A percentile compares a stretch with the other conserved stretches of the same genome.
These are phyloP conservation scores for Sclerotinia spermophila DNA, from an alignment of 2,329 filamentous ascomycete species.

Conservation along the genomic window DNA sequence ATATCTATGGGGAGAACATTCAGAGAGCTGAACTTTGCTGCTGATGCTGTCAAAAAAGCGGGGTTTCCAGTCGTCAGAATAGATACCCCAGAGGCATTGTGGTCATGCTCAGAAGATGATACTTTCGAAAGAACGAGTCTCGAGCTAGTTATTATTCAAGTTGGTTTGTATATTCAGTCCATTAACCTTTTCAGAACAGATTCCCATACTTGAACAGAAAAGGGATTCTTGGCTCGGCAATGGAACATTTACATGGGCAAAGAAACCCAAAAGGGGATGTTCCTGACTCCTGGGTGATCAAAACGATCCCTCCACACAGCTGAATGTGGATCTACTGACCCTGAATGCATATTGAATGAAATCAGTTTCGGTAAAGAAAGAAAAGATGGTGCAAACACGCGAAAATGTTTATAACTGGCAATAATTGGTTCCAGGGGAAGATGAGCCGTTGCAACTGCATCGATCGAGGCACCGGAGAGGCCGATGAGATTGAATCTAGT, in stretches of 20 bases:
- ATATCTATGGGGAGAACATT: neutral
- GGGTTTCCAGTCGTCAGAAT: neutral
- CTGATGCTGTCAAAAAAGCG: neutral
- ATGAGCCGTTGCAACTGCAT: neutral
- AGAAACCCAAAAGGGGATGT: neutral
- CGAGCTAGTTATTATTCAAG: neutral
- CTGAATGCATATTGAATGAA: neutral
- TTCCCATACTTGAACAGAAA: neutral
- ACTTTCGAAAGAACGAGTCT: neutral
- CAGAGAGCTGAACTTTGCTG: neutral
- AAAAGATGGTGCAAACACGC: neutral
- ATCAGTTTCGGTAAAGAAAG: neutral
- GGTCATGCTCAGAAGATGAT: neutral
- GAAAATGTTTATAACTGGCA: neutral
- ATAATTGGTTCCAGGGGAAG: neutral
- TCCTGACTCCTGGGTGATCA: too few species aligned
- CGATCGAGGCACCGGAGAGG: neutral
- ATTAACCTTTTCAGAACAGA: neutral
- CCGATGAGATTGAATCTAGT: neutral
- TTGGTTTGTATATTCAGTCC: neutral
- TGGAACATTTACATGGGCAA: neutral
- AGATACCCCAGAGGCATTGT: neutral
- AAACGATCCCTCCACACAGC: too few species aligned
- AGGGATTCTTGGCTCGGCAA: too few species aligned
- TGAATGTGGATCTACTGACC: neutral